These are phyloP conservation scores for Clitocybe nebularis DNA, from an alignment of 1,284 basidiomycete genomes.

Conservation along the genomic window DNA sequence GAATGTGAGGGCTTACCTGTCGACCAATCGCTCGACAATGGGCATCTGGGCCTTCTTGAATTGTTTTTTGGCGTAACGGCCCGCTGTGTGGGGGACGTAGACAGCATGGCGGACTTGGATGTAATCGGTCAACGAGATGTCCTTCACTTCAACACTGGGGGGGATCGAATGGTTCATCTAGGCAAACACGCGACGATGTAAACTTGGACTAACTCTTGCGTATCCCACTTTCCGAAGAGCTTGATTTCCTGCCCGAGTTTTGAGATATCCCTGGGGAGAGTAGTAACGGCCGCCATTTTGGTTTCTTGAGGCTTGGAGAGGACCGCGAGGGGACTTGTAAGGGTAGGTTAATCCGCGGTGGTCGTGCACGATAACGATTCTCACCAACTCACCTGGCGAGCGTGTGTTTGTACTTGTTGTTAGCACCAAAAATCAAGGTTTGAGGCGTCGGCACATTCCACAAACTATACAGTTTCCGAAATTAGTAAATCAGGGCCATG, in stretches of 20 bases:
- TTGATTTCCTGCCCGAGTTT: conserved; percentile 86
- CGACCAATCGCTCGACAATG: conserved; percentile 98
- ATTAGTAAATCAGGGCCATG: conserved; percentile 13
- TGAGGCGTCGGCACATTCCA: conserved; percentile 37
- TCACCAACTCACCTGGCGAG: conserved; percentile 29
- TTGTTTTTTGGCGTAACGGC: conserved; percentile 99
- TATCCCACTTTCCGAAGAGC: conserved; percentile 97
- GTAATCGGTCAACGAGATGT: conserved; percentile 98
- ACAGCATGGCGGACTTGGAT: conserved; percentile 99
- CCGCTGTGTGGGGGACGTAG: conserved; percentile 97
- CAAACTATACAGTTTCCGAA: conserved; percentile 40
- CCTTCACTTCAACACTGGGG: conserved; percentile 95
- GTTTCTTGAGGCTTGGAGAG: conserved; percentile 16
- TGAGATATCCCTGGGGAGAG: conserved; percentile 82
- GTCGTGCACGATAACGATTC: conserved; percentile 23
- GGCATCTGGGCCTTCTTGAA: conserved; percentile 99
- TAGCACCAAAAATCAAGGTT: conserved; percentile 43
- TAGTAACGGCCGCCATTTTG: conserved; percentile 65
- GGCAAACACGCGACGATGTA: no score
- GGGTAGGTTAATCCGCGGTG: conserved; percentile 13
- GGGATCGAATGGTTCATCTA: no score
- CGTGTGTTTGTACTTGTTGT: conserved; percentile 47
- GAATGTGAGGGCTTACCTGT: conserved; percentile 63
- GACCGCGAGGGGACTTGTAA: conserved; percentile 13
- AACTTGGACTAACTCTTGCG: conserved; percentile 77